Evolutionary conservation across 139 green algal genomes (phyloP), one percentile per base, ranked within the genome.

Genomic region (Coccomyxa sp.): DNA sequence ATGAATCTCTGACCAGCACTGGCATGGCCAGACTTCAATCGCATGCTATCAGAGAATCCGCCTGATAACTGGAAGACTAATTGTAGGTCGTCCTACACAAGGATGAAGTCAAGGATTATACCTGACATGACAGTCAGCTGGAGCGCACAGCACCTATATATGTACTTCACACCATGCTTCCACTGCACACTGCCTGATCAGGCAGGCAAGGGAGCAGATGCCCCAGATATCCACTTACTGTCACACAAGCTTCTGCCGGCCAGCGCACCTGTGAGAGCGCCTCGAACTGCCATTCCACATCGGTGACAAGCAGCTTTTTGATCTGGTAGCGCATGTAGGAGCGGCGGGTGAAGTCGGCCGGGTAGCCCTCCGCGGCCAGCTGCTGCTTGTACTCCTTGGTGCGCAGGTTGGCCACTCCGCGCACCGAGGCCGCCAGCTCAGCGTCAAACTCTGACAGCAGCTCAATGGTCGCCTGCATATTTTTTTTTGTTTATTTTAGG

Each of bases 361-460:
- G 21, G 63, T 21, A 71, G 63, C 63, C 18, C 63, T 71, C 63
- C 18, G 18, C 63, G 25, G 17, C 13, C 31, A 58, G 32, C 31
- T 79, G 32, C 76, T 80, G 30, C 76, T 21, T 21, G 31, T 28
- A 80, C 17, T 80, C 76, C 17, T 31, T 87, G 32, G 74, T 83
- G 13, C 28, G 75, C 79, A 93, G 58, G 67, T 88, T 77, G 63
- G 79, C 60, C 59, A 84, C 60, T 38, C 67, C 23, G 23, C 79
- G 75, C 38, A 92, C 45, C 3, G 67, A 17, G 15, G 30, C 60
- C 0, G 90, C 89, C 14, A 87, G 86, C 38, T 88, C 87, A 11
- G 89, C 88, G 82, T 94, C 91, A 74, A 91, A 91, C 30, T 79
- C 82, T 27, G 84, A 23, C 66, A 94, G 85, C 67, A 60, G 58